Base-by-base conservation (phyloP, 2,329 filamentous ascomycete species). In the Aspergillus intermedius region DNA sequence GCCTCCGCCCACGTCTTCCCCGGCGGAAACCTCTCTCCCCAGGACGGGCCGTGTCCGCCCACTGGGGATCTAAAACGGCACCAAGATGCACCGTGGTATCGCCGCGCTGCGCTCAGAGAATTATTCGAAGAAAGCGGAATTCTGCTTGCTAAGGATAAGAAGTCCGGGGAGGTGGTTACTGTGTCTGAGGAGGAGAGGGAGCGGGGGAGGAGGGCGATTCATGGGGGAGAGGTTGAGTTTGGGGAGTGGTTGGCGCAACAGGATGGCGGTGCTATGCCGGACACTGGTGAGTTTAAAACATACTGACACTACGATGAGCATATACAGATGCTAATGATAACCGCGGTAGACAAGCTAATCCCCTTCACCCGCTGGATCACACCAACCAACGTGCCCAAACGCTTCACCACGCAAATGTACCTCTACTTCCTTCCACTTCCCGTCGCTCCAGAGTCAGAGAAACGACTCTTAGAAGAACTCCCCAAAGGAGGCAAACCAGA, bases 401-500 rank as follows among this genome's bases (percentile, higher is more conserved):
- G 93, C 42, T 98, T 94, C 71, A 88, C 87, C 0, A 96, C 91
- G 0, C 91, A 96, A 65, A 97, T 97, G 91, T 98, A 97, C 70
- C 68, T 97, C 9, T 95, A 95, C 69, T 84, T 94, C 68, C 77
- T 96, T 2, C 90, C 90, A 0, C 70, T 84, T 9, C 66, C 70
- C n/a, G 10, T 30, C 25, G 25, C 37, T 1, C 50, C 62, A 12
- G 58, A 67, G 12, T 54, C 62, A 3, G 64, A 66, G 22, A 61
- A 61, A 30, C 53, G 55, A 2, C 44, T 69, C 2, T 54, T 61
- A 58, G 28, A 59, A 52, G 57, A 68, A 61, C 52, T 70, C 54
- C 54, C 66, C 39, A 44, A 69, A 42, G 55, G 73, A 56, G 64
- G 74, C 58, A 61, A 71, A 57, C 54, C 78, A 78, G 61, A 81